Evolutionary conservation across 805 yeast species (phyloP), one percentile per base, ranked within the genome.

Genomic region (Candida maris): DNA sequence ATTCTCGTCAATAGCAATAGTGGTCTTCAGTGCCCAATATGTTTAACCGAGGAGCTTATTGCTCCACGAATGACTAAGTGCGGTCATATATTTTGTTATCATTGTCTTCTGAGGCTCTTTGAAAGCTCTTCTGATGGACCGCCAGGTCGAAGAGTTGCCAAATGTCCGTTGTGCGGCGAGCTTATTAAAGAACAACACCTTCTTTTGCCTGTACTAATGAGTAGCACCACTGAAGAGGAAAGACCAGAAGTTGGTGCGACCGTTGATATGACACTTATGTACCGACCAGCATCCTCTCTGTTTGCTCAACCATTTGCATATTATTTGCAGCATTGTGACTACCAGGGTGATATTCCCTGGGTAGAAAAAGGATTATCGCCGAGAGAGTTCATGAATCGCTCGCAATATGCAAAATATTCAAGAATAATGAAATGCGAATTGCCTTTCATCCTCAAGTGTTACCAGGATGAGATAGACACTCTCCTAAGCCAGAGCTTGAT

Each of bases 11-110:
- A 91, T 10, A 75, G 72, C 41, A 81, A 81, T 47, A 71, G 67
- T 40, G 28, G 28, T 9, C 57, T 69, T 17, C 79, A 80, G 25
- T 93, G 99, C 56, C 97, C 98, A 0, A 91, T 93, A 19, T 93
- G 99, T 57, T 65, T 93, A 10, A 72, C 81, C 21, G 94, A 86
- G 34, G 80, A 79, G 10, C 85, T 93, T 10, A 75, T 84, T 13
- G 96, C 97, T 0, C 97, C 98, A 2, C 68, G 97, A 37, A 94
- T 93, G 97, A 79, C 87, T 19, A 73, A 79, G 9, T 93, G 99
- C 64, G 98, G 99, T 4, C 99, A 93, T 56, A 72, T 88, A 12
- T 77, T 93, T 52, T 93, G 99, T 55, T 70, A 77, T 37, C 77
- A 88, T 10, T 93, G 99, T 58, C 60, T 91, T 20, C 58, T 88